Evolutionary conservation across 495 filamentous ascomycete species (phyloP).

Genomic region (Physcia stellaris): DNA sequence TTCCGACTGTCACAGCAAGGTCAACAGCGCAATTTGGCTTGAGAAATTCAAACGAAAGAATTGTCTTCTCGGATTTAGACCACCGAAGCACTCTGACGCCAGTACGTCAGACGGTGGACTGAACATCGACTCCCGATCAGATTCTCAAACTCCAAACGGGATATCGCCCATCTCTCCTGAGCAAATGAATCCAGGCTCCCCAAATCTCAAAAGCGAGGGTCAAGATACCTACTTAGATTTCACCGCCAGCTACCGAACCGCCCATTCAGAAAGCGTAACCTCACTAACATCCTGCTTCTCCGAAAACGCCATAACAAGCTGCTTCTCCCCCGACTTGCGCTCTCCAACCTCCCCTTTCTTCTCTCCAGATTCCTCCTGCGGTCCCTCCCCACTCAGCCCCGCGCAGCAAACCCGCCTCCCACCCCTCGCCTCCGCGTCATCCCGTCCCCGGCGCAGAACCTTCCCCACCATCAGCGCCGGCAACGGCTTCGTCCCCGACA

Average conservation of each 20-base stretch:
- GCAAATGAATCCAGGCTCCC: conserved; percentile 47
- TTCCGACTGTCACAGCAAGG: conserved; percentile 63
- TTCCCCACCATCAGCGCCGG: conserved; percentile 57
- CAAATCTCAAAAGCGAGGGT: conserved; percentile 40
- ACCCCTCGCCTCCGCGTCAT: conserved; percentile 34
- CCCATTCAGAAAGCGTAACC: conserved; percentile 42
- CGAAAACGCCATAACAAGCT: conserved; percentile 38
- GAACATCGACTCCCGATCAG: conserved; percentile 40
- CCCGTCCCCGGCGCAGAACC: conserved; percentile 80
- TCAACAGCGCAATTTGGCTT: conserved; percentile 66
- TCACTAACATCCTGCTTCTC: conserved; percentile 42
- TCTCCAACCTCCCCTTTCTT: conserved; percentile 84
- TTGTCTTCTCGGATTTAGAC: conserved; percentile 50
- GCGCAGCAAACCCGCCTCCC: conserved; percentile 50
- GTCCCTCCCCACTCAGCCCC: conserved; percentile 52
- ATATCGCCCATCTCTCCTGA: conserved; percentile 63
- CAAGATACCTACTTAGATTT: conserved; percentile 39
- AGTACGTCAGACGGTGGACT: conserved; percentile 31
- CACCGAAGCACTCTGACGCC: conserved; percentile 58
- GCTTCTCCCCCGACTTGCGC: conserved; percentile 59
- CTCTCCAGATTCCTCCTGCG: conserved; percentile 53
- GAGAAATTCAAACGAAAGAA: conserved; percentile 97
- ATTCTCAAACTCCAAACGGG: conserved; percentile 52
- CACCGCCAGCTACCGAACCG: conserved; percentile 36
- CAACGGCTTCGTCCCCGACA: conserved; percentile 53